Evolutionary conservation across 768 basidiomycete genomes (phyloP), one percentile per base, ranked within the genome.

Genomic region (Trametes coccinea): DNA sequence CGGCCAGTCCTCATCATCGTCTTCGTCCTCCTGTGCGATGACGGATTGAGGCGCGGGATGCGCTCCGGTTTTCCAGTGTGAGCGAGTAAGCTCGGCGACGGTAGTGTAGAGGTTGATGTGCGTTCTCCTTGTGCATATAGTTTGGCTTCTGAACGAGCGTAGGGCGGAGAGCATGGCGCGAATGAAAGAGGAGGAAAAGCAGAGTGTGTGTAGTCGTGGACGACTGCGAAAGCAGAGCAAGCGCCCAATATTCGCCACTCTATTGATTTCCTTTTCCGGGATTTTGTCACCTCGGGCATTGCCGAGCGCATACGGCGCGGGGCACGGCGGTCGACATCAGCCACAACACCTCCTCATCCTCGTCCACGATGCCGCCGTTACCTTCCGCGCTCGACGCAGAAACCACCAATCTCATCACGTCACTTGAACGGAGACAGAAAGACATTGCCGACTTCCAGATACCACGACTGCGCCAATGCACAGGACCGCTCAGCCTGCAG

Each of bases 371-470:
- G 89, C 77, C 89, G 27, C 88, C 89, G 45, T 71, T 89, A 17
- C 86, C 85, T 3, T 71, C 70, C 34, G 78, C 76, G 5, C 76
- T 89, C 48, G 80, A 85, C 56, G 76, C 81, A 10, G 83, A 85
- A 56, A 79, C 82, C 2, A 68, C 70, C 2, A 69, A 78, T 11
- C 74, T 86, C 4, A 80, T 93, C 9, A 79, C 77, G 4, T 78
- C 78, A 2, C 72, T 85, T 4, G 77, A 81, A 47, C 78, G 91
- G 27, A 79, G 84, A 9, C 78, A 85, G 61, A 80, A 73, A 2
- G 92, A 94, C 74, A 72, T 96, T 6, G 67, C 77, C 3, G 77
- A 85, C 10, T 86, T 85, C 66, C 90, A 93, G 72, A 80, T 97
- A 37, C 90, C 93, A 1, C 84, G 89, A 2, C 77, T 97, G 52